phyloP scores from a whole-genome alignment of 1,139 yeast genomes.

The Pichia sp. region DNA sequence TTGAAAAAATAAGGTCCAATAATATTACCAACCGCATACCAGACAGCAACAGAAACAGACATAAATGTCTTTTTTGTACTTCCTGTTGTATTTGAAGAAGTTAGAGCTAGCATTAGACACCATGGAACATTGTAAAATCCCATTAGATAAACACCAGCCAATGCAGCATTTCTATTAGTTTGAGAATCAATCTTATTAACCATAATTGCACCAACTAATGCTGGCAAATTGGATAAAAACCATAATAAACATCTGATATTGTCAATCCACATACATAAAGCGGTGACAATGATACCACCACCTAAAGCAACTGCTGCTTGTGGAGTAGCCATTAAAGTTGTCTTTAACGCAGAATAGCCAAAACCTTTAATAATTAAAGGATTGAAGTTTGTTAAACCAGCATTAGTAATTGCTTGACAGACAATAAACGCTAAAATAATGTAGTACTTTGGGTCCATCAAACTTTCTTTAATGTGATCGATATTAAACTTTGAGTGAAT shows the following conservation, averaged over 20 bases:
- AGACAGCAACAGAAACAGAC: slow-evolving; percentile 45
- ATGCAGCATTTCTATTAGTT: slow-evolving; percentile 40
- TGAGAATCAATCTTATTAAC: slow-evolving; percentile 4
- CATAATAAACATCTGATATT: slow-evolving; percentile 8
- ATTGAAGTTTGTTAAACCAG: slow-evolving; percentile 29
- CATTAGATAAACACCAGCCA: slow-evolving; percentile 10
- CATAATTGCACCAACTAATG: slow-evolving; percentile 16
- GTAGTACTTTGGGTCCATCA: slow-evolving; percentile 36
- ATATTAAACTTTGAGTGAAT: slow-evolving; percentile 16
- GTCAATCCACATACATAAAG: slow-evolving; percentile 1
- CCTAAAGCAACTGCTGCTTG: slow-evolving; percentile 14
- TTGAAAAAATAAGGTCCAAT: slow-evolving; percentile 67
- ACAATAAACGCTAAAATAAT: slow-evolving; percentile 30
- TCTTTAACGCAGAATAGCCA: slow-evolving; percentile 17
- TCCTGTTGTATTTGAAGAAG: slow-evolving; percentile 10
- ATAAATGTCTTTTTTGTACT: slow-evolving; percentile 10
- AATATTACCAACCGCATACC: slow-evolving; percentile 55
- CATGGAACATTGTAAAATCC: slow-evolving; percentile 13
- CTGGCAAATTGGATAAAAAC: slow-evolving; percentile 11
- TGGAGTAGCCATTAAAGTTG: slow-evolving; percentile 21
- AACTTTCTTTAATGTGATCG: slow-evolving; percentile 33
- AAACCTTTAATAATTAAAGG: slow-evolving; percentile 21
- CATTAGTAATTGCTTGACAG: slow-evolving; percentile 34
- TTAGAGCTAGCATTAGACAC: slow-evolving; percentile 5
- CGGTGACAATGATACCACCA: slow-evolving; percentile 5